Conservation (phyloP, 75 land plant genomes). For the Picea sitchensis region DNA sequence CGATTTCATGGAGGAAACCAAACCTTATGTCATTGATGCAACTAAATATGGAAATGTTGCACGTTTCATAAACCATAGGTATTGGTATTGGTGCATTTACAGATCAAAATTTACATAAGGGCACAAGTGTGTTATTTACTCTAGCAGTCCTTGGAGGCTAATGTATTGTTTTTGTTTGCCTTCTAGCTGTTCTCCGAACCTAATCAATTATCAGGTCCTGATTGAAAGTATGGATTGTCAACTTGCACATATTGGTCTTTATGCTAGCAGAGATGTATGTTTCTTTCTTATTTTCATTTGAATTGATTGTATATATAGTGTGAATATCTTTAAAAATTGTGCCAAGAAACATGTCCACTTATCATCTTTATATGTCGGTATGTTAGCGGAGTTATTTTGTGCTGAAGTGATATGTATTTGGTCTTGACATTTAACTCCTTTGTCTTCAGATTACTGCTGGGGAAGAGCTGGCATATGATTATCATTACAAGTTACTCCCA, state of each 20-base stretch:
- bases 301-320: not conserved
- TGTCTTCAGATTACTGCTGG: slow-evolving; percentile 68
- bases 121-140: not conserved
- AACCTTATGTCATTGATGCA: slow-evolving; percentile 93
- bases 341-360: not conserved
- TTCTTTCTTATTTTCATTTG: not conserved
- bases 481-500: slow-evolving; percentile 52
- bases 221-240: slow-evolving; percentile 98
- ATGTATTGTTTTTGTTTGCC: slow-evolving; percentile 2
- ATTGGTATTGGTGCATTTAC: slow-evolving; percentile 2
- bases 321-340: not conserved
- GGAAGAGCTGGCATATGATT: slow-evolving; percentile 87
- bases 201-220: slow-evolving; percentile 78
- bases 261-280: slow-evolving; percentile 92
- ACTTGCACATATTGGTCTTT: slow-evolving; percentile 93
- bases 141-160: not conserved
- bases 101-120: not conserved
- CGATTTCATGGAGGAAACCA: slow-evolving; percentile 42
- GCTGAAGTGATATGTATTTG: too few relatives aligned
- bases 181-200: slow-evolving; percentile 88
- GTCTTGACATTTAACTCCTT: not conserved
- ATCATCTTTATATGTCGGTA: not conserved
- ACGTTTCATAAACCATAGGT: slow-evolving; percentile 98
- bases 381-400: not conserved
- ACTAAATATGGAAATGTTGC: slow-evolving; percentile 89